Conservation (phyloP, 2,329 filamentous ascomycete genomes). For the Ilyonectria mors-panacis region DNA sequence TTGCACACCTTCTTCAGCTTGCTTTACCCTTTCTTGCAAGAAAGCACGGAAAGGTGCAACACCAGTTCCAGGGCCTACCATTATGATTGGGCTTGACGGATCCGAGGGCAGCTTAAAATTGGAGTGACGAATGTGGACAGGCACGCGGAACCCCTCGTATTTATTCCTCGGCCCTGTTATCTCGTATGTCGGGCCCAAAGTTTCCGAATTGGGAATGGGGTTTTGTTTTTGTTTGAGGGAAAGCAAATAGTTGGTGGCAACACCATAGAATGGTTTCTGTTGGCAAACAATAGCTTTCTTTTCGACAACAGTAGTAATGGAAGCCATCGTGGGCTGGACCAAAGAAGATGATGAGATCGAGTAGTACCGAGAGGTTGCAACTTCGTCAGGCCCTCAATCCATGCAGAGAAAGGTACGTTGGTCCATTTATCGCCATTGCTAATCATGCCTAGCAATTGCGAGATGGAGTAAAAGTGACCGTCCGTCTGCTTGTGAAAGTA, state of each 20-base stretch:
- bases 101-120: slow-evolving; percentile 22
- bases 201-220: no score
- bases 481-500: background rate
- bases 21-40: slow-evolving; percentile 1
- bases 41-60: slow-evolving; percentile 29
- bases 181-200: no score
- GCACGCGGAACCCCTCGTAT: background rate
- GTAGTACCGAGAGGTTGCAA: background rate
- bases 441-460: background rate
- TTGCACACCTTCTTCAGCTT: background rate
- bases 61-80: slow-evolving; percentile 27
- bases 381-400: background rate
- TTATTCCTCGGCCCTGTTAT: no score
- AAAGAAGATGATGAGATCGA: background rate
- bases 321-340: background rate
- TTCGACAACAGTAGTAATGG: no score
- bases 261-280: background rate
- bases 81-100: background rate
- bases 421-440: background rate
- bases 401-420: background rate
- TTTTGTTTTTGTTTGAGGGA: background rate
- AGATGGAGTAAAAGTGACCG: background rate
- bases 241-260: background rate
- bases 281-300: no score
- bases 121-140: slow-evolving; percentile 20